A percentile compares a stretch with the other conserved stretches of the same genome.
Evolutionary conservation across 202 grass and related monocot genomes (phyloP).

Genomic region (Carex arenaria): DNA sequence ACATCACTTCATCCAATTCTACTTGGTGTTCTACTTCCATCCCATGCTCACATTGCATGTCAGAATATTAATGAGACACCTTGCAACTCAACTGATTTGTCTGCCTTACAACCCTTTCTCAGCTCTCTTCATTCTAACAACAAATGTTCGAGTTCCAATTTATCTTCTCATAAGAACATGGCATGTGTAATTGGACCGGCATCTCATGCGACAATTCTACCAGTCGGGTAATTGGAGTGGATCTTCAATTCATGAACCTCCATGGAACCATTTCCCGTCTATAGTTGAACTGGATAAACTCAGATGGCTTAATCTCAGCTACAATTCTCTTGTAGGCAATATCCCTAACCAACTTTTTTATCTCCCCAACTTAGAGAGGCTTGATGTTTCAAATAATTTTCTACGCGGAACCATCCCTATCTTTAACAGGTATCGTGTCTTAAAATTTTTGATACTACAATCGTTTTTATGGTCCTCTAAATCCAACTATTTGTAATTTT

Average conservation of each 20-base stretch:
- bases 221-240: conserved; percentile 43
- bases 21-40: too few species aligned
- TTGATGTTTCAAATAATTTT: conserved; percentile 59
- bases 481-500: too few species aligned
- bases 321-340: conserved; percentile 41
- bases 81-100: too few species aligned
- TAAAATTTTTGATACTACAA: conserved; percentile 28
- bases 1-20: too few species aligned
- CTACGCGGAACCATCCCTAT: conserved; percentile 44
- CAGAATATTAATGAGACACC: too few species aligned
- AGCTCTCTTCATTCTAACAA: conserved; percentile 22
- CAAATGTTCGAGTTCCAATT: conserved; percentile 31
- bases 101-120: too few species aligned
- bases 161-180: neutral
- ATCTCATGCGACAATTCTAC: conserved; percentile 34
- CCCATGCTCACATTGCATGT: too few species aligned
- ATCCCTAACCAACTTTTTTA: conserved; percentile 43
- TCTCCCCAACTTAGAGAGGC: conserved; percentile 39
- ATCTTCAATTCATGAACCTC: conserved; percentile 54
- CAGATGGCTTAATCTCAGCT: conserved; percentile 46
- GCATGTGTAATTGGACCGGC: conserved; percentile 51
- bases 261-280: conserved; percentile 46
- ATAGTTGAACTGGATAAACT: conserved; percentile 54
- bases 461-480: too few species aligned
- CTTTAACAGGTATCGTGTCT: conserved; percentile 34